These are phyloP conservation scores for Asterochloris erici DNA, from an alignment of 139 green algal genomes.

Conservation along the genomic window DNA sequence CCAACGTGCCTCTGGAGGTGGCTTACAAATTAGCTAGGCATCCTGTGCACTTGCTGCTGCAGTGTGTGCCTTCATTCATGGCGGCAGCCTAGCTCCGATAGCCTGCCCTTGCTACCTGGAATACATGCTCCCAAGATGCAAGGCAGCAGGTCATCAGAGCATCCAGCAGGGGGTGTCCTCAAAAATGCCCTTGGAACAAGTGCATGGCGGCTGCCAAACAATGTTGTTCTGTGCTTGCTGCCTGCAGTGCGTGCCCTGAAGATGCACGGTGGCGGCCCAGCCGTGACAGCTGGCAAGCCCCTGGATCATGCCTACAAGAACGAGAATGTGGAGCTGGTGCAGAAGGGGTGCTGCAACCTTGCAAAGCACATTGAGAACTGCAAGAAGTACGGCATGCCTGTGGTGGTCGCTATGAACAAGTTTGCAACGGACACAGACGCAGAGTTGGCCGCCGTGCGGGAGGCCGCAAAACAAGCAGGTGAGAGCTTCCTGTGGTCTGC, in stretches of 20 bases:
- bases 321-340: constrained; percentile 87
- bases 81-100: too few species aligned
- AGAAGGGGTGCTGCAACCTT: constrained; percentile 72
- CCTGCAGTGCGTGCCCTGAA: constrained; percentile 87
- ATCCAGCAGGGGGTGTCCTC: too few species aligned
- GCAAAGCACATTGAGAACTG: constrained; percentile 89
- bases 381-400: constrained; percentile 80
- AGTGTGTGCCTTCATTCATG: too few species aligned
- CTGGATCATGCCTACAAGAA: constrained; percentile 89
- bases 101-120: too few species aligned
- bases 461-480: constrained; percentile 47
- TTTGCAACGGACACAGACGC: constrained; percentile 85
- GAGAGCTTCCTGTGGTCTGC: too few species aligned
- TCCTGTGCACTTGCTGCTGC: too few species aligned
- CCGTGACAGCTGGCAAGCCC: constrained; percentile 80
- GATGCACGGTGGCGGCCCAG: constrained; percentile 85
- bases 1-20: too few species aligned
- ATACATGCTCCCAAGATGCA: too few species aligned
- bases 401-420: constrained; percentile 94
- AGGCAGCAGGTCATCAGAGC: too few species aligned
- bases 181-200: too few species aligned
- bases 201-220: too few species aligned
- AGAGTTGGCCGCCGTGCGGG: constrained; percentile 70
- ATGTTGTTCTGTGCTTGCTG: background rate
- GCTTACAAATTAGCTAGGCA: too few species aligned